Conservation (phyloP, 1,284 basidiomycete species). For the Boletellus sp. region DNA sequence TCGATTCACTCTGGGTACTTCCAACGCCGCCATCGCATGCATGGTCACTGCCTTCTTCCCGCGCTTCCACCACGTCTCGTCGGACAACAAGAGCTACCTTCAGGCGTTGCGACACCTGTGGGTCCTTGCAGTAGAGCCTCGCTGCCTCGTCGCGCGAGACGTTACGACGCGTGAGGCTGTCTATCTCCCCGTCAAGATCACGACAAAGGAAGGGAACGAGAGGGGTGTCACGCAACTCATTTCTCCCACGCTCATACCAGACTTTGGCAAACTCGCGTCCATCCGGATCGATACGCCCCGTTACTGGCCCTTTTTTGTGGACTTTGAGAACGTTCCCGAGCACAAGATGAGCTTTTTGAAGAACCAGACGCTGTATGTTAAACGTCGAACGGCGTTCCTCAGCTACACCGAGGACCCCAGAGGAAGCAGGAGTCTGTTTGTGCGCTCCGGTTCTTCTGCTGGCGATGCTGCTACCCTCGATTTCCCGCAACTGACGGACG, state of each 20-base stretch:
- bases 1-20: conserved; percentile 88
- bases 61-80: conserved; percentile 72
- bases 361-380: conserved; percentile 85
- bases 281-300: conserved; percentile 88
- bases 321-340: conserved; percentile 63
- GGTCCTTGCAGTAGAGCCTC: conserved; percentile 92
- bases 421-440: conserved; percentile 86
- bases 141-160: conserved; percentile 88
- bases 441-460: conserved; percentile 72
- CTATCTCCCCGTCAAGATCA: conserved; percentile 87
- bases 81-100: conserved; percentile 88
- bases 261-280: conserved; percentile 74
- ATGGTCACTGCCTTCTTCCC: conserved; percentile 92
- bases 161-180: conserved; percentile 88
- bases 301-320: conserved; percentile 90
- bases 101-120: conserved; percentile 95
- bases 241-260: conserved; percentile 88
- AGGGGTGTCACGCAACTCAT: conserved; percentile 72
- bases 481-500: conserved; percentile 72
- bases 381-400: conserved; percentile 87
- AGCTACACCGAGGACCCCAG: conserved; percentile 92
- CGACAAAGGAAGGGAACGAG: conserved; percentile 60
- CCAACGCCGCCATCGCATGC: conserved; percentile 86
- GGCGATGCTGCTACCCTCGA: conserved; percentile 76
- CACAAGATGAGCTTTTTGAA: conserved; percentile 69